Conservation (phyloP, 805 yeast species). For the Candida awuae region DNA sequence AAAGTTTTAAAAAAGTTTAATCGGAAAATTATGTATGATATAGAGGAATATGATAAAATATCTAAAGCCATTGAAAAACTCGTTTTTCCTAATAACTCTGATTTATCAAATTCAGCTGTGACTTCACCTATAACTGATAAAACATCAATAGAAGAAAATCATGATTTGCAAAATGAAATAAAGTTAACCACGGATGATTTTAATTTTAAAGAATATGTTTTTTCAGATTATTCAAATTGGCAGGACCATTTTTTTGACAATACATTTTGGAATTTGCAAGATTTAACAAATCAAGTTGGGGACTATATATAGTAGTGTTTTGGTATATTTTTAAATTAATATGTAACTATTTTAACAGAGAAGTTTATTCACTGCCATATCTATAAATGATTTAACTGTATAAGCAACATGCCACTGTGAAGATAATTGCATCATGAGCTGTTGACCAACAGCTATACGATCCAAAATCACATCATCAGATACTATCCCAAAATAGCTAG, state of each 20-base stretch:
- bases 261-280: slow-evolving; percentile 1
- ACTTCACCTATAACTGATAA: too few relatives aligned
- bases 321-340: too few relatives aligned
- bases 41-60: not conserved
- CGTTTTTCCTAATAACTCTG: slow-evolving; percentile 5
- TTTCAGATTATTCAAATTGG: slow-evolving; percentile 7
- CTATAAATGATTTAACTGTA: slow-evolving; percentile 2
- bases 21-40: not conserved
- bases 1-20: slow-evolving; percentile 1
- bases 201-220: not conserved
- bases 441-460: not conserved
- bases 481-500: not conserved
- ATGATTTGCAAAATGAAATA: too few relatives aligned
- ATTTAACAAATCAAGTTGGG: slow-evolving; percentile 1
- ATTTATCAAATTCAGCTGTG: too few relatives aligned
- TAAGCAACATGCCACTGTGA: slow-evolving; percentile 4
- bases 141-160: too few relatives aligned
- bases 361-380: too few relatives aligned
- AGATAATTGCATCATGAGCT: not conserved
- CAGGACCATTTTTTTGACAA: slow-evolving; percentile 7
- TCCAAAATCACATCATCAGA: not conserved
- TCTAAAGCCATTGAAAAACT: slow-evolving; percentile 3
- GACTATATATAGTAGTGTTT: too few relatives aligned
- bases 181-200: too few relatives aligned
- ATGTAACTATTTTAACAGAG: too few relatives aligned